These are phyloP conservation scores for Baorangia bicolor DNA, from an alignment of 768 basidiomycete genomes.

Conservation along the genomic window DNA sequence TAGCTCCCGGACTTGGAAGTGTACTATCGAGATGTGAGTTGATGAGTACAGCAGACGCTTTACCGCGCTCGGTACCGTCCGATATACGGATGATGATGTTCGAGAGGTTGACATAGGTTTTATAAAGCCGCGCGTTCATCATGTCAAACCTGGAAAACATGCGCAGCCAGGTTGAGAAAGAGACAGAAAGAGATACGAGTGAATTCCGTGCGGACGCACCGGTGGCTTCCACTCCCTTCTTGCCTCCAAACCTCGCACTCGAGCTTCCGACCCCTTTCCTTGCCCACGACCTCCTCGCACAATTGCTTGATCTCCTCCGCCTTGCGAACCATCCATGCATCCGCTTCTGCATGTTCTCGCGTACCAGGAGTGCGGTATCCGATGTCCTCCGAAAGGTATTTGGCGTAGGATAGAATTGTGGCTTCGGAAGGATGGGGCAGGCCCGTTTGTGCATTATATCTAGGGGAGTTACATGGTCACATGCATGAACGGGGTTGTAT, in stretches of 20 bases:
- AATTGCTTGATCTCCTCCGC: constrained; percentile 57
- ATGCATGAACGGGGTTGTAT: not conserved
- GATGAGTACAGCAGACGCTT: constrained; percentile 81
- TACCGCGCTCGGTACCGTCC: constrained; percentile 65
- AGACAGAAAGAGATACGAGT: not conserved
- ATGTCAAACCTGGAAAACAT: constrained; percentile 79
- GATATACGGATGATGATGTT: constrained; percentile 90
- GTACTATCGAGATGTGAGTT: constrained; percentile 92
- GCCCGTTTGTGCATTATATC: constrained; percentile 50
- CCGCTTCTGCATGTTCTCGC: constrained; percentile 80
- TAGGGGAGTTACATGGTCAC: not conserved
- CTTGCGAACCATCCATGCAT: constrained; percentile 75
- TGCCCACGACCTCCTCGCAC: constrained; percentile 55
- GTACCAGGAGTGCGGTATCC: constrained; percentile 93
- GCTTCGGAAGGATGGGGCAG: constrained; percentile 72
- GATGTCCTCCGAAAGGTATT: constrained; percentile 77
- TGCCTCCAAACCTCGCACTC: constrained; percentile 93
- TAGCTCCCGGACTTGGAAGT: constrained; percentile 83
- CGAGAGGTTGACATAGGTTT: constrained; percentile 81
- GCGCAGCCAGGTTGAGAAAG: not conserved
- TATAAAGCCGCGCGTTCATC: constrained; percentile 80
- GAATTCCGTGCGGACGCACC: constrained; percentile 46
- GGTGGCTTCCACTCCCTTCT: constrained; percentile 82
- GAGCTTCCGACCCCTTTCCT: constrained; percentile 51
- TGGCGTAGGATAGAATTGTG: constrained; percentile 61